phyloP scores from a whole-genome alignment of 73 alveolate species.

The Symbiodinium natans region DNA sequence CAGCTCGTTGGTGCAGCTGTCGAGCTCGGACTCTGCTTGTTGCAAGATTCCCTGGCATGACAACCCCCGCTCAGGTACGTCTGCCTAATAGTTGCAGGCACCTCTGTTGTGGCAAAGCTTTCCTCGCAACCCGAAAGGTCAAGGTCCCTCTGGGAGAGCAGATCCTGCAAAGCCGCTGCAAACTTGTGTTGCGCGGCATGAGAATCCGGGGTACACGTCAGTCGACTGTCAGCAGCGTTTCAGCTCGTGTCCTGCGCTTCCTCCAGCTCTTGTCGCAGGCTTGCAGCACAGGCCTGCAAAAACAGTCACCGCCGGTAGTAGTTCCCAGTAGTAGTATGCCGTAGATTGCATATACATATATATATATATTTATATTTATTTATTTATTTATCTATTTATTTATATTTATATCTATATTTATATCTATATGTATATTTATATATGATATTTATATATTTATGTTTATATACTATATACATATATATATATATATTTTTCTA shows the following conservation, averaged over 20 bases:
- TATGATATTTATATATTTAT: too few relatives aligned
- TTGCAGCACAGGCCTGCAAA: slow-evolving; percentile 39
- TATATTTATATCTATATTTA: too few relatives aligned
- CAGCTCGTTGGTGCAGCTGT: slow-evolving; percentile 72
- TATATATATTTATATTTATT: too few relatives aligned
- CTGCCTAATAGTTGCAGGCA: not conserved
- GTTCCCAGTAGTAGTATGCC: too few relatives aligned
- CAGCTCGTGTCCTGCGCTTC: slow-evolving; percentile 85
- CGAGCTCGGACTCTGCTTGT: slow-evolving; percentile 52
- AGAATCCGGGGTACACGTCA: not conserved
- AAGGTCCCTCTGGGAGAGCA: not conserved
- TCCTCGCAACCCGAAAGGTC: slow-evolving; percentile 38
- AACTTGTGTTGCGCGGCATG: too few relatives aligned
- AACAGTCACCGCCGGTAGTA: too few relatives aligned
- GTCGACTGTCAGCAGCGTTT: too few relatives aligned
- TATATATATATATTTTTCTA: too few relatives aligned
- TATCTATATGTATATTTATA: too few relatives aligned
- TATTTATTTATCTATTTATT: too few relatives aligned
- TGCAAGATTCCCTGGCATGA: slow-evolving; percentile 50
- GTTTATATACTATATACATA: too few relatives aligned
- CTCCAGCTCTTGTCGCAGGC: slow-evolving; percentile 76
- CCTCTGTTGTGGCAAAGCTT: slow-evolving; percentile 45
- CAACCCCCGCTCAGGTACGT: not conserved
- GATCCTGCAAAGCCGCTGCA: not conserved
- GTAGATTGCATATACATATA: too few relatives aligned